Percentiles rank a stretch among this genome's conserved stretches.
phyloP scores from a whole-genome alignment of 352 stramenopile genomes.

The Peronospora destructor region DNA sequence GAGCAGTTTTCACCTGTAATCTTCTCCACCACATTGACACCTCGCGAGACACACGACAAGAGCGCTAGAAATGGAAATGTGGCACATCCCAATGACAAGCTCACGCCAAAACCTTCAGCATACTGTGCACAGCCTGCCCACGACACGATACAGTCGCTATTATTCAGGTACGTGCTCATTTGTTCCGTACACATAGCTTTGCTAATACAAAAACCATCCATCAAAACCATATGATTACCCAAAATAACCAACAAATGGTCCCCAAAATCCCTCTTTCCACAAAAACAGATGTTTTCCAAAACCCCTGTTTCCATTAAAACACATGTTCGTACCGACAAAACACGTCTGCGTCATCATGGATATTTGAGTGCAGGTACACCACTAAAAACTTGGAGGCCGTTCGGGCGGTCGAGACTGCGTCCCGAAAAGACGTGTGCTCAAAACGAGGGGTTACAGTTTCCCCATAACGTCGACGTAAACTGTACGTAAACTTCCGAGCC shows the following conservation, averaged over 20 bases:
- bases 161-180: constrained; percentile 67
- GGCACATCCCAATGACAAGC: constrained; percentile 75
- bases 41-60: constrained; percentile 69
- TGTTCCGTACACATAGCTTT: constrained; percentile 62
- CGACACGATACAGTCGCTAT: constrained; percentile 75
- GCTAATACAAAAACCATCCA: constrained; percentile 11
- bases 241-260: no score
- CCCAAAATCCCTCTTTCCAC: no score
- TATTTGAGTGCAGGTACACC: constrained; percentile 79
- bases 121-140: constrained; percentile 80
- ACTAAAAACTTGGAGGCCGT: constrained; percentile 80
- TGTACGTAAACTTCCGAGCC: constrained; percentile 51
- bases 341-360: constrained; percentile 67
- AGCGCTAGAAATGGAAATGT: constrained; percentile 76
- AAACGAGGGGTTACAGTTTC: constrained; percentile 53
- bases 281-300: neutral
- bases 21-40: constrained; percentile 81
- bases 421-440: constrained; percentile 75
- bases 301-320: neutral
- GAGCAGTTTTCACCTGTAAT: constrained; percentile 50
- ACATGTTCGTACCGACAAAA: constrained; percentile 56
- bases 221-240: neutral
- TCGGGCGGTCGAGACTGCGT: constrained; percentile 68
- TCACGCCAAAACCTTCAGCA: constrained; percentile 71
- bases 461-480: constrained; percentile 50